Evolutionary conservation across 352 stramenopile genomes (phyloP).

Genomic region (Hyphochytrium catenoides): DNA sequence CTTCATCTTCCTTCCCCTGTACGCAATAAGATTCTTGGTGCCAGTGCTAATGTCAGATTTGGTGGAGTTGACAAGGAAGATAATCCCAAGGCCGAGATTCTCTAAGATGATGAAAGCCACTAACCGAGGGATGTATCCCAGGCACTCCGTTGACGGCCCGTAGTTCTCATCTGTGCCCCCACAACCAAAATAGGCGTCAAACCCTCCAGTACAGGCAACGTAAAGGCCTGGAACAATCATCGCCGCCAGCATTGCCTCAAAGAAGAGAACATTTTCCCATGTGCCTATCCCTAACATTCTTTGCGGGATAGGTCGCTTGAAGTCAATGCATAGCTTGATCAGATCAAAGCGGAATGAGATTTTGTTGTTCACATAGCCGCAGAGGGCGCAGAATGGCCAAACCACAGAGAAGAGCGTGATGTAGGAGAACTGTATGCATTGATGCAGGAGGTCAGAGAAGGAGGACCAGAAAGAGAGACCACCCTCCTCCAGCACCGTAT

Average conservation of each 20-base stretch:
- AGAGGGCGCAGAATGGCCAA: slow-evolving; percentile 29
- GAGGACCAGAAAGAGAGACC: slow-evolving; percentile 29
- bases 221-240: slow-evolving; percentile 24
- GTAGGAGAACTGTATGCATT: slow-evolving; percentile 39
- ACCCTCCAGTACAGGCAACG: slow-evolving; percentile 31
- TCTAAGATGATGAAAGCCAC: slow-evolving; percentile 19
- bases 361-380: slow-evolving; percentile 20
- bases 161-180: slow-evolving; percentile 16
- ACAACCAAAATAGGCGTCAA: slow-evolving; percentile 20
- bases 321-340: slow-evolving; percentile 36
- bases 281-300: slow-evolving; percentile 24
- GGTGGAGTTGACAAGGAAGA: slow-evolving; percentile 22
- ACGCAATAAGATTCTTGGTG: slow-evolving; percentile 24
- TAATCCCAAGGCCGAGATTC: slow-evolving; percentile 21
- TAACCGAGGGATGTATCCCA: slow-evolving; percentile 11
- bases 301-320: slow-evolving; percentile 21
- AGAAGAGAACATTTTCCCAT: slow-evolving; percentile 23
- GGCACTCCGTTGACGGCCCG: slow-evolving; percentile 14
- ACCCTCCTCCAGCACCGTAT: slow-evolving; percentile 25
- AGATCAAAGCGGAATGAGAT: slow-evolving; percentile 26
- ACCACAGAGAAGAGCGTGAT: slow-evolving; percentile 37
- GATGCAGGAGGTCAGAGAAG: slow-evolving; percentile 22
- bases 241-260: slow-evolving; percentile 22
- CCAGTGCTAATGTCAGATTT: slow-evolving; percentile 25
- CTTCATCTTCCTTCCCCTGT: slow-evolving; percentile 21